Conservation (phyloP, 495 filamentous ascomycete genomes). For the Lasiosphaeris hirsuta region DNA sequence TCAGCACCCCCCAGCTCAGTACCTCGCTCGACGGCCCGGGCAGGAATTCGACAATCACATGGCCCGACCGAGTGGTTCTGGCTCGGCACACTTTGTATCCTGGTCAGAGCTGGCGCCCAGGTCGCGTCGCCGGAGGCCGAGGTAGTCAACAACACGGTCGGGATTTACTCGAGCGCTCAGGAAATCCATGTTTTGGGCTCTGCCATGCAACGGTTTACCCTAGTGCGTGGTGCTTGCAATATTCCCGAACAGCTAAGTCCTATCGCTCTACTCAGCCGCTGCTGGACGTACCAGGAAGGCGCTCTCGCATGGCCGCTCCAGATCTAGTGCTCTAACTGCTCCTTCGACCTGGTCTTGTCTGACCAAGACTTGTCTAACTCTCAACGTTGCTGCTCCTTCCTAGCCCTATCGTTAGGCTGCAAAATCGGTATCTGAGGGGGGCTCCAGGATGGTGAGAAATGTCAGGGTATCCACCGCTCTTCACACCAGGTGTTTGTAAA, state of each 20-base stretch:
- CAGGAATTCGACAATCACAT: not conserved
- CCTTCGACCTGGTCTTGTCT: not conserved
- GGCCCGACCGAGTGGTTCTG: conserved; percentile 5
- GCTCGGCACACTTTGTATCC: conserved; percentile 7
- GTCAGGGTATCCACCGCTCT: not conserved
- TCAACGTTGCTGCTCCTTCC: not conserved
- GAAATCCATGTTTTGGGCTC: conserved; percentile 1
- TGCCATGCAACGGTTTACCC: not conserved
- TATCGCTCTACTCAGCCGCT: not conserved
- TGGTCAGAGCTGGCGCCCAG: not conserved
- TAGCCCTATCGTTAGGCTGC: not conserved
- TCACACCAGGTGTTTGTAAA: not conserved
- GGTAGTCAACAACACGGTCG: conserved; percentile 3
- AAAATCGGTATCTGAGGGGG: not conserved
- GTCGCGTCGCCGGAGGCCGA: not conserved
- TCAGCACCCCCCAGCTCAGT: conserved; percentile 1
- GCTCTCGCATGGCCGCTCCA: conserved; percentile 5
- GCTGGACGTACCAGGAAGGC: conserved; percentile 7
- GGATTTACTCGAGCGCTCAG: conserved; percentile 1
- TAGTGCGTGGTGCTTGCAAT: not conserved
- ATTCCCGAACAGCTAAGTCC: not conserved
- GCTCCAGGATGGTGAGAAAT: not conserved
- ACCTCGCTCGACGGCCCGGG: not conserved
- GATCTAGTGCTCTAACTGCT: conserved; percentile 2
- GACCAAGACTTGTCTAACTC: not conserved